These are phyloP conservation scores for Nakazawaea anatomiae DNA, from an alignment of 805 yeast genomes.

Conservation along the genomic window DNA sequence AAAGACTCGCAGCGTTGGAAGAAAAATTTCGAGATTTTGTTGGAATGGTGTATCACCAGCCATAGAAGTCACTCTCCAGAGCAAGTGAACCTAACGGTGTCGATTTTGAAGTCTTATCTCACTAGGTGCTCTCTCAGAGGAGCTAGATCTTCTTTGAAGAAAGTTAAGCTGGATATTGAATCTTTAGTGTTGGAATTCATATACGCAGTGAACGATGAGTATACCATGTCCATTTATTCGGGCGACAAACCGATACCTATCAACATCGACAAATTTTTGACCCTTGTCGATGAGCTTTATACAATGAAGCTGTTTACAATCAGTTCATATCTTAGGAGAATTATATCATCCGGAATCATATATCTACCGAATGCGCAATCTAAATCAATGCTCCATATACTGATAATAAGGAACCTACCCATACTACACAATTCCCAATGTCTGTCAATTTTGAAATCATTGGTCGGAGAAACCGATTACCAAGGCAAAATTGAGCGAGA, in stretches of 20 bases:
- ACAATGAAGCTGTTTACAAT: slow-evolving; percentile 43
- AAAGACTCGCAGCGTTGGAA: slow-evolving; percentile 20
- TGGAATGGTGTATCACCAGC: slow-evolving; percentile 25
- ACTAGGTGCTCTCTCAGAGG: neutral
- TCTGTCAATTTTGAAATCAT: slow-evolving; percentile 12
- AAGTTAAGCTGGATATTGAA: slow-evolving; percentile 24
- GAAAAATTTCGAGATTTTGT: slow-evolving; percentile 14
- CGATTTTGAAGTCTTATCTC: slow-evolving; percentile 17
- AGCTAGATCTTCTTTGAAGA: slow-evolving; percentile 16
- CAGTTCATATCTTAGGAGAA: slow-evolving; percentile 66
- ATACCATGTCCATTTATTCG: neutral
- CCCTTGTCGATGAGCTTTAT: slow-evolving; percentile 47
- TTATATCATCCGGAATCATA: slow-evolving; percentile 83
- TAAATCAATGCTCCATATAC: slow-evolving; percentile 48
- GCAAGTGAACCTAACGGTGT: slow-evolving; percentile 19
- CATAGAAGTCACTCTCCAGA: slow-evolving; percentile 13
- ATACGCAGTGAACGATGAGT: slow-evolving; percentile 17
- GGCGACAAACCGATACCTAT: slow-evolving; percentile 5
- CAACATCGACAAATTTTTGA: slow-evolving; percentile 27
- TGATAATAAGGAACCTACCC: slow-evolving; percentile 54
- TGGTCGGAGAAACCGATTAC: slow-evolving; percentile 12
- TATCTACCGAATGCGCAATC: slow-evolving; percentile 47
- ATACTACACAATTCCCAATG: slow-evolving; percentile 36
- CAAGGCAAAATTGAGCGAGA: neutral
- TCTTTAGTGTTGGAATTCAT: slow-evolving; percentile 25